These are phyloP conservation scores for Diddensiella santjacobensis DNA, from an alignment of 805 yeast species.

Conservation along the genomic window DNA sequence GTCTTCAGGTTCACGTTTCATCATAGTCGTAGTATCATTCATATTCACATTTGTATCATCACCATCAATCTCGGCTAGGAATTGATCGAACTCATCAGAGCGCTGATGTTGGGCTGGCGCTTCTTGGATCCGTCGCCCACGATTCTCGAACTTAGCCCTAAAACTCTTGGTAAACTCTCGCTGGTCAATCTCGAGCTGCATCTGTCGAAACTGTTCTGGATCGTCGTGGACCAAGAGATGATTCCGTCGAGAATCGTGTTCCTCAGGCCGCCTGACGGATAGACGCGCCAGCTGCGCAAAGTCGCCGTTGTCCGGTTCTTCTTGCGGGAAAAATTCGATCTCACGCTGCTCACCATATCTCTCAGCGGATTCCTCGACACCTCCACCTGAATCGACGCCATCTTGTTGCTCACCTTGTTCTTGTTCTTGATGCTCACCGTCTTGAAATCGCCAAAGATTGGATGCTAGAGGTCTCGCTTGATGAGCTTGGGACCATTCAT, in stretches of 20 bases:
- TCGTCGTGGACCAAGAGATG: constrained; percentile 3
- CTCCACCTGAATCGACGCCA: neutral
- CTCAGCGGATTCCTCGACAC: neutral
- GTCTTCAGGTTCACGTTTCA: neutral
- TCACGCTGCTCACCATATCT: constrained; percentile 1
- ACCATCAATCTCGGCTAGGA: constrained; percentile 2
- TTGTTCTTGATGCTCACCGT: constrained; percentile 6
- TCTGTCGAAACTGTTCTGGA: constrained; percentile 6
- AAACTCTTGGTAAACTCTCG: constrained; percentile 7
- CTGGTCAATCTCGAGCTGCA: constrained; percentile 13
- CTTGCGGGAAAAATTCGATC: constrained; percentile 14
- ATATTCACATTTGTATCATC: neutral
- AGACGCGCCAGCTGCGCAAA: constrained; percentile 1
- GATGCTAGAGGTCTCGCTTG: constrained; percentile 5
- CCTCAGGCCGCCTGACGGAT: constrained; percentile 5
- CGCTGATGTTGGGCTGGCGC: constrained; percentile 1
- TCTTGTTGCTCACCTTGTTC: neutral
- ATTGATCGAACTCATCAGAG: constrained; percentile 1
- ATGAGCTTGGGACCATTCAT: constrained; percentile 1
- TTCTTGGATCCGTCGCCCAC: neutral
- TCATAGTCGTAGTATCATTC: neutral
- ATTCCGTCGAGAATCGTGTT: neutral
- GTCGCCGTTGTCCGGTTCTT: constrained; percentile 11
- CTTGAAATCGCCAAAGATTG: constrained; percentile 21
- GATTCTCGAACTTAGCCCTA: constrained; percentile 8